Base-by-base conservation (phyloP, 2,329 filamentous ascomycete genomes). In the Xenosphaeropsis pyriputrescens region DNA sequence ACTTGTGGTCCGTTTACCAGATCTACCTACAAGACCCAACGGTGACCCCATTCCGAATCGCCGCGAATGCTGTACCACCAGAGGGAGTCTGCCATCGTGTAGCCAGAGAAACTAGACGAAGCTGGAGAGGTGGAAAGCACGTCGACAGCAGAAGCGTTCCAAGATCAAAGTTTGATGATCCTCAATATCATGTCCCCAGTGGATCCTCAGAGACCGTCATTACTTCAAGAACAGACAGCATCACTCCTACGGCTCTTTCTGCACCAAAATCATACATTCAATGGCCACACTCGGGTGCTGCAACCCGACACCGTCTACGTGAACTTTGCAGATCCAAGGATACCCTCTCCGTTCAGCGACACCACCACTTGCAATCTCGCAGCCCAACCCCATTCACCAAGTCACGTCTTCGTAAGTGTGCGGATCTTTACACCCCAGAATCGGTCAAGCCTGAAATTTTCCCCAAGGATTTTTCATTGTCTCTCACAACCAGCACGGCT, bases 21-120 rank as follows among this genome's bases (percentile, higher is more conserved):
- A 59, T 75, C 37, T 81, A 80, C 47, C 58, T 80, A 31, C 71
- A 77, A 50, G 76, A 81, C 46, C 75, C 76, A 34, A 74, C 72
- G 35, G 73, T 79, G 2, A 81, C 76, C 1, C 76, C 76, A 0
- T 73, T 81, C 43, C 67, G 72, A 37, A 64, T 77, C 39, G 69
- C 73, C 42, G 75, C 74, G 48, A 75, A 71, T 49, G 67, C 69
- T 40, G 68, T 80, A 18, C 76, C 76, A 6, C 76, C 76, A 3
- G 64, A 74, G 32, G 76, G 76, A 13, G 75, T 80, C 8, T 77
- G 73, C 48, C 53, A 69, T 48, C 71, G 75, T 34, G 75, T 81
- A 30, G 70, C 76, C n/a, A 65, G 75, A 44, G 72, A 78, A 49
- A 69, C 75, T 15, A 77, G 70, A 57, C 63, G 71, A 50, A 79